Evolutionary conservation across 106 monocot genomes (phyloP).

Genomic region (Narthecium ossifragum): DNA sequence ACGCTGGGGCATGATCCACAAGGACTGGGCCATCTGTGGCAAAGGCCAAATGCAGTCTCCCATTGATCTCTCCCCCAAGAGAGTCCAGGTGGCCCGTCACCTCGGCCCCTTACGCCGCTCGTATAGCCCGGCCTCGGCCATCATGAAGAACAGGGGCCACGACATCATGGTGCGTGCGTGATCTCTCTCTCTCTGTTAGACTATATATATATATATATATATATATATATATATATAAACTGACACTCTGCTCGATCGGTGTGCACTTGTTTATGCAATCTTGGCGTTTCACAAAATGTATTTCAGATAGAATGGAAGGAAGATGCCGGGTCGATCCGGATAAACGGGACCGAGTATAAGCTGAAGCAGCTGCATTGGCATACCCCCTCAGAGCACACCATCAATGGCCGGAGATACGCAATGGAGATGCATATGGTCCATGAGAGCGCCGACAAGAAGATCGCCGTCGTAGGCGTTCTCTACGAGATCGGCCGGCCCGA

Average conservation of each 20-base stretch:
- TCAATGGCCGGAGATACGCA: constrained; percentile 41
- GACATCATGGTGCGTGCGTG: constrained; percentile 70
- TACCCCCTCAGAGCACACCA: constrained; percentile 50
- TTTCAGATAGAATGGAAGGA: constrained; percentile 26
- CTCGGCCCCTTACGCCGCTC: constrained; percentile 13
- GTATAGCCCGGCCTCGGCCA: constrained; percentile 37
- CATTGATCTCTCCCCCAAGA: constrained; percentile 36
- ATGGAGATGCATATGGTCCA: constrained; percentile 90
- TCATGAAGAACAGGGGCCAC: constrained; percentile 55
- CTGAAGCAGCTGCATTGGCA: constrained; percentile 60
- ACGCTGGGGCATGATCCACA: constrained; percentile 41
- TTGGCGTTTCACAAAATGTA: not conserved
- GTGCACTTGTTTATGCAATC: not conserved
- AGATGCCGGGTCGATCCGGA: constrained; percentile 30
- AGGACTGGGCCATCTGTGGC: constrained; percentile 39
- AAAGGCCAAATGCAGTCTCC: constrained; percentile 59
- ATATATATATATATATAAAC: not conserved
- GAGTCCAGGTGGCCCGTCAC: constrained; percentile 10
- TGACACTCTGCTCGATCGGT: not conserved
- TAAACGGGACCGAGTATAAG: constrained; percentile 28
- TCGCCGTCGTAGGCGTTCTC: constrained; percentile 58
- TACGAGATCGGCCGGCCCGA: constrained; percentile 57
- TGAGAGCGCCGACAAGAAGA: constrained; percentile 29
- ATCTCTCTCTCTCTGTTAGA: no score
- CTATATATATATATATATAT: not conserved